Evolutionary conservation across 140 eudicot genomes (phyloP).

Genomic region (Erigeron philadelphicus): DNA sequence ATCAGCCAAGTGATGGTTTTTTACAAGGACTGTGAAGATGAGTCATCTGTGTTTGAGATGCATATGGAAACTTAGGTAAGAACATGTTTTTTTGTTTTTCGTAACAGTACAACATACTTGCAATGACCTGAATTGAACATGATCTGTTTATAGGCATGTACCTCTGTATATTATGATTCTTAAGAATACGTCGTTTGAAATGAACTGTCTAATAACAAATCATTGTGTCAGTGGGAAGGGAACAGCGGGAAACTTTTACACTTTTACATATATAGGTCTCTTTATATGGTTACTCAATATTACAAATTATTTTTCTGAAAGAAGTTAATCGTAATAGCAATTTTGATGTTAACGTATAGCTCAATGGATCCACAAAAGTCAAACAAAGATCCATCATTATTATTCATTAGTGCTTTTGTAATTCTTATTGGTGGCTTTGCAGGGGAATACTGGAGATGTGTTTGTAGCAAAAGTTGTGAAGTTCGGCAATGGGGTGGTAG

Average conservation of each 20-base stretch:
- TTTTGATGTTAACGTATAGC: not conserved
- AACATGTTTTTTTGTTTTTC: not conserved
- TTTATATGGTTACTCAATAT: not conserved
- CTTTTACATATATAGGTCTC: not conserved
- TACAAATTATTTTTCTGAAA: not conserved
- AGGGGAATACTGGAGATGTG: constrained; percentile 19
- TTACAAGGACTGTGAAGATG: constrained; percentile 31
- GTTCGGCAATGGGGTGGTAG: not conserved
- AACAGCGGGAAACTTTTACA: not conserved
- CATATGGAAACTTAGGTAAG: constrained; percentile 16
- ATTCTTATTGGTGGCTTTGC: not conserved
- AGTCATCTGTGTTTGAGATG: not conserved
- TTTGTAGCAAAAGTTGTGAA: constrained; percentile 14
- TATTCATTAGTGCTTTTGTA: not conserved
- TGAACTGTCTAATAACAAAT: not conserved
- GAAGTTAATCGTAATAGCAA: not conserved
- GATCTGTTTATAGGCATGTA: too few species aligned
- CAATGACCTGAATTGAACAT: too few species aligned
- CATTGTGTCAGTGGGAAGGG: not conserved
- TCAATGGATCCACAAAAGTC: not conserved
- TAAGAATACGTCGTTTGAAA: not conserved
- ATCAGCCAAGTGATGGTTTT: constrained; percentile 26
- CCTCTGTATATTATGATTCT: too few species aligned
- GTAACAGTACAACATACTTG: too few species aligned
- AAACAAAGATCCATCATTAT: not conserved